Evolutionary conservation across 257 asterid genomes (phyloP).

Genomic region (Verbena officinalis): DNA sequence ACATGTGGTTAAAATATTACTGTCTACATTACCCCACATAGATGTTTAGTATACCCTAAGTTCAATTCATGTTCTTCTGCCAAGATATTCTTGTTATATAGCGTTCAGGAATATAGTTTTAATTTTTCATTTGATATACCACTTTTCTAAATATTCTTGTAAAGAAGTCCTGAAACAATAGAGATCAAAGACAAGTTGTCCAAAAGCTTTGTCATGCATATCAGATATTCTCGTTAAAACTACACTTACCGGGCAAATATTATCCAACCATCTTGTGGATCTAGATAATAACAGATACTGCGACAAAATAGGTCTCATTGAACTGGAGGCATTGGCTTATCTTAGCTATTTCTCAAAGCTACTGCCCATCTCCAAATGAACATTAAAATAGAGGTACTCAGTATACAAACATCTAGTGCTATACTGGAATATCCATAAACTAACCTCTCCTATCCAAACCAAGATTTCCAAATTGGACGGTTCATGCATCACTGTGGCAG

Average conservation of each 20-base stretch:
- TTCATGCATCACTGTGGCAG: conserved; percentile 58
- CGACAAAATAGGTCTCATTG: not conserved
- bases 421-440: conserved; percentile 31
- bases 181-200: not conserved
- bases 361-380: conserved; percentile 54
- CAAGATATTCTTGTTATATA: conserved; percentile 13
- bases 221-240: not conserved
- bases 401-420: not conserved
- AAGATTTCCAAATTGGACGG: conserved; percentile 83
- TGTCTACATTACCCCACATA: not conserved
- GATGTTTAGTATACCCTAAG: conserved; percentile 6
- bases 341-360: conserved; percentile 14
- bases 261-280: conserved; percentile 7
- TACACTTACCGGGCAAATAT: not conserved
- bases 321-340: conserved; percentile 20
- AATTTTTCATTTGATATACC: not conserved
- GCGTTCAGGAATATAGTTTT: conserved; percentile 15
- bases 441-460: conserved; percentile 90
- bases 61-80: not conserved
- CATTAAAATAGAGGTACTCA: conserved; percentile 21
- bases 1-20: conserved; percentile 2
- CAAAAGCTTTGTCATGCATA: conserved; percentile 12
- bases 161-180: conserved; percentile 9
- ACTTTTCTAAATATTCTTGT: not conserved
- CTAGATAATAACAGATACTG: conserved; percentile 4